Conservation (phyloP, 495 filamentous ascomycete species). For the Penicillium cinerascens region DNA sequence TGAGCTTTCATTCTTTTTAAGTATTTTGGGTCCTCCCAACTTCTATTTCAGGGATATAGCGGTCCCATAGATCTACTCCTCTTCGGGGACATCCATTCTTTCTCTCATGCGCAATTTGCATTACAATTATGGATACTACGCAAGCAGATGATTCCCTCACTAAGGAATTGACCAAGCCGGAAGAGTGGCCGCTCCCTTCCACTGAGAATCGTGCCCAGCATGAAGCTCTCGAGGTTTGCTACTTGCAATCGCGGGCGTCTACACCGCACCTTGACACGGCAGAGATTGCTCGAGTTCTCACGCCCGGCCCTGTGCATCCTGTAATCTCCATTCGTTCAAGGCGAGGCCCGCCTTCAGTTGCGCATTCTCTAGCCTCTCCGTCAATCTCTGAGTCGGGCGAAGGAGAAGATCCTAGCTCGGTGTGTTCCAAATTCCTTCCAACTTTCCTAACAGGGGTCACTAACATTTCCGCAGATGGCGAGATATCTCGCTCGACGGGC, state of each 20-base stretch:
- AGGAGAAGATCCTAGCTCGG: conserved; percentile 2
- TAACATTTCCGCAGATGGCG: background rate
- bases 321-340: background rate
- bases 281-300: background rate
- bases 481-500: conserved; percentile 2
- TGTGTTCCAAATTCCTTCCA: background rate
- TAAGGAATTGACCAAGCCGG: background rate
- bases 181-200: background rate
- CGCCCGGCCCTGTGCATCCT: background rate
- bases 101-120: background rate
- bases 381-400: conserved; percentile 1
- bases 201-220: background rate
- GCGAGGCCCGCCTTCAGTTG: conserved; percentile 1
- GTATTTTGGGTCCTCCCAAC: background rate
- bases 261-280: conserved; percentile 1
- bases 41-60: background rate
- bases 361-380: conserved; percentile 1
- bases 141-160: background rate
- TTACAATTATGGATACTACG: background rate
- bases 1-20: background rate
- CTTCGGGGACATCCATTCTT: background rate
- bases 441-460: background rate
- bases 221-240: background rate
- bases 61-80: background rate
- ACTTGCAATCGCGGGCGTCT: background rate